A percentile compares a stretch with the other conserved stretches of the same genome.
Evolutionary conservation across 257 asterid genomes (phyloP).

Genomic region (Ocimum tenuiflorum): DNA sequence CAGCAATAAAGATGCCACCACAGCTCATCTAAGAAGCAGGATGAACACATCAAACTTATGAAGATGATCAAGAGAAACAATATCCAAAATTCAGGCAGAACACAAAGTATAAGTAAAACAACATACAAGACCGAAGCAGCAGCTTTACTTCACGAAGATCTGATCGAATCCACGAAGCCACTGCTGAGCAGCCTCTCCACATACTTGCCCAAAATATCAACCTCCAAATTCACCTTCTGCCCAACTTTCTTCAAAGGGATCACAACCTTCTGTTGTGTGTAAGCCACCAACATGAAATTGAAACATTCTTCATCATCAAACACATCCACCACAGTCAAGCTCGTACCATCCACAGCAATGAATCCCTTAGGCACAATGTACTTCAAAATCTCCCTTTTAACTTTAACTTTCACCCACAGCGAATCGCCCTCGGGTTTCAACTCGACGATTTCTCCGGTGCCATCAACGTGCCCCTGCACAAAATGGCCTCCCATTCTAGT

Average conservation of each 20-base stretch:
- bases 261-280: conserved; percentile 70
- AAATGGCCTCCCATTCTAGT: conserved; percentile 93
- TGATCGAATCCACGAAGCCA: conserved; percentile 48
- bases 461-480: conserved; percentile 92
- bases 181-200: conserved; percentile 69
- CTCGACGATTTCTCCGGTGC: conserved; percentile 62
- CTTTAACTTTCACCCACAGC: conserved; percentile 69
- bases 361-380: conserved; percentile 85
- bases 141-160: conserved; percentile 28
- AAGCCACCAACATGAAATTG: conserved; percentile 68
- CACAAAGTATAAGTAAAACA: neutral
- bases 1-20: neutral
- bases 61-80: neutral
- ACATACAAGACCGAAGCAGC: neutral
- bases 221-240: conserved; percentile 85
- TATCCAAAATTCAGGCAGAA: neutral
- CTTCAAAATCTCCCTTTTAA: conserved; percentile 46
- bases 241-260: conserved; percentile 71
- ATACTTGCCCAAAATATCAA: conserved; percentile 83
- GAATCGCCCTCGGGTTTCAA: conserved; percentile 64
- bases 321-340: conserved; percentile 85
- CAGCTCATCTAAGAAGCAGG: neutral
- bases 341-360: conserved; percentile 76
- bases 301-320: conserved; percentile 63
- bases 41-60: neutral